Percentiles rank a stretch among this genome's conserved stretches.
phyloP scores from a whole-genome alignment of 495 filamentous ascomycete genomes.

The Penicillium roqueforti region DNA sequence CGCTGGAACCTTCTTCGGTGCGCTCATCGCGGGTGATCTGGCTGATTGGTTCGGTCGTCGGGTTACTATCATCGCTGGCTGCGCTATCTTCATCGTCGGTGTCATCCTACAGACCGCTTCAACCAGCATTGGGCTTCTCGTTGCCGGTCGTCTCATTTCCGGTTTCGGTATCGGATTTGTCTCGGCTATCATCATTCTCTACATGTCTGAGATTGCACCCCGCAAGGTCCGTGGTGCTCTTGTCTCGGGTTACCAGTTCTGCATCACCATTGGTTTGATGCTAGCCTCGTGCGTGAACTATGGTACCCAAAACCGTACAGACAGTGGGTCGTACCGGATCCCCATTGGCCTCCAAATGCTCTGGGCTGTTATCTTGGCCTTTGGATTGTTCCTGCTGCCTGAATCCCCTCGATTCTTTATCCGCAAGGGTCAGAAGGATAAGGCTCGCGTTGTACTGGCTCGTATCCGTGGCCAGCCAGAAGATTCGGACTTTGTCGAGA shows the following conservation, averaged over 20 bases:
- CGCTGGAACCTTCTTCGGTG: constrained; percentile 72
- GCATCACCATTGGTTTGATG: constrained; percentile 68
- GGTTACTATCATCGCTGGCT: constrained; percentile 62
- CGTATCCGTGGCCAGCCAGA: constrained; percentile 43
- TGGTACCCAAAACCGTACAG: constrained; percentile 53
- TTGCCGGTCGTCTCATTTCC: constrained; percentile 66
- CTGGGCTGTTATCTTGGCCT: constrained; percentile 61
- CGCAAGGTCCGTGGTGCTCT: constrained; percentile 65
- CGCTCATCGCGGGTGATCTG: constrained; percentile 63
- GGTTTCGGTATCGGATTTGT: constrained; percentile 73
- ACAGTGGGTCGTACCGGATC: constrained; percentile 67
- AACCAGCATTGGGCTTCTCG: constrained; percentile 48
- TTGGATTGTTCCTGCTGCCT: constrained; percentile 68
- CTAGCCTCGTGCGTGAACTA: constrained; percentile 70
- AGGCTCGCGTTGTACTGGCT: constrained; percentile 37
- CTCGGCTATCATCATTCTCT: constrained; percentile 69
- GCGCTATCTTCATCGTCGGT: constrained; percentile 60
- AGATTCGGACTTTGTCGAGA: constrained; percentile 60
- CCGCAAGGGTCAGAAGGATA: constrained; percentile 47
- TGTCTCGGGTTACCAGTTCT: constrained; percentile 68
- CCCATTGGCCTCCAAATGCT: constrained; percentile 64
- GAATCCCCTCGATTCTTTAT: constrained; percentile 68
- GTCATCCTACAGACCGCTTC: constrained; percentile 58
- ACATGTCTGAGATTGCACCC: constrained; percentile 63
- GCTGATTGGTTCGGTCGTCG: constrained; percentile 67